Evolutionary conservation across 202 grass and related monocot species (phyloP).

Genomic region (Schoenoplectus triqueter): DNA sequence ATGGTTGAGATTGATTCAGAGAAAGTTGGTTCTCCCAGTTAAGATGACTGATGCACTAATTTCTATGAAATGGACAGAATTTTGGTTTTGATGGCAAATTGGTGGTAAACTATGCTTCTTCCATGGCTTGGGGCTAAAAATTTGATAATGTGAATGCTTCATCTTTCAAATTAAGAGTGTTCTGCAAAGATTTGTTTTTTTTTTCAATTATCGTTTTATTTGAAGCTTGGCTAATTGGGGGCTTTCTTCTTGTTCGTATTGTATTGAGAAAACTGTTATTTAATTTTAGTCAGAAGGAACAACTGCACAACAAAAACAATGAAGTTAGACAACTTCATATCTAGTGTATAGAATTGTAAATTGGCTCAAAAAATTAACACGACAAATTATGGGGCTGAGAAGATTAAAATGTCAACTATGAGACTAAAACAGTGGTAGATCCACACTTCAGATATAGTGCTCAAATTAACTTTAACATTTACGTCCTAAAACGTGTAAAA

Average conservation of each 20-base stretch:
- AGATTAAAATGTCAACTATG: too few relatives aligned
- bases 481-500: too few relatives aligned
- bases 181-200: background rate
- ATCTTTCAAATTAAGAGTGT: constrained; percentile 11
- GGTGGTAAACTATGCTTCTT: constrained; percentile 80
- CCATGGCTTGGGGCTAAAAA: constrained; percentile 60
- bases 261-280: background rate
- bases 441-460: too few relatives aligned
- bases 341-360: background rate
- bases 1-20: background rate
- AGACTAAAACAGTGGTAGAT: too few relatives aligned
- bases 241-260: background rate
- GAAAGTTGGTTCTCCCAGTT: background rate
- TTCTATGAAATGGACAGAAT: constrained; percentile 51
- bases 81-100: constrained; percentile 80
- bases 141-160: background rate
- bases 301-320: background rate
- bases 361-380: background rate
- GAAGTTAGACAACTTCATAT: background rate
- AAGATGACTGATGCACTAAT: background rate
- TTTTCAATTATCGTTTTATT: constrained; percentile 2
- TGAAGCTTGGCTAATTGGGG: background rate
- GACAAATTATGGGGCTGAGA: background rate
- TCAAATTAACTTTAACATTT: too few relatives aligned
- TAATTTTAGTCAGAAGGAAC: background rate